Base-by-base conservation (phyloP, 1,284 basidiomycete species). In the Phenoliferia sp. region DNA sequence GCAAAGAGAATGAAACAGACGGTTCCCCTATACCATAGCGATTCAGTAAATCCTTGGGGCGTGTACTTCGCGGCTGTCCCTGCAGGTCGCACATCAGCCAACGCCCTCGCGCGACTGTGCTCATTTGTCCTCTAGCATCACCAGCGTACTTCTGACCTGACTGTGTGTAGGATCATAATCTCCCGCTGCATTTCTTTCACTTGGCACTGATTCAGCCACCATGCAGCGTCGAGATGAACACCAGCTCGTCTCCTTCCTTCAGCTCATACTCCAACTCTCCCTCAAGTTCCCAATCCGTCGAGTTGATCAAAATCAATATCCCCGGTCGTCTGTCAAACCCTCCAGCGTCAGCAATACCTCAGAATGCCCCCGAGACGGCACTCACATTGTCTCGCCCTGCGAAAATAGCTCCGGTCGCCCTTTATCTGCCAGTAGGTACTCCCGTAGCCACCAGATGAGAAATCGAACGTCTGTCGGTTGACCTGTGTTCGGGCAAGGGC, bases 251-350 rank as follows among this genome's bases (percentile, higher is more conserved):
- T 3, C 85, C 84, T 48, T 88, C 83, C 78, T 90, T 84, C 66
- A 98, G 79, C 70, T 82, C 82, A 78, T 96, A 98, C 34, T 90
- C 88, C 29, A 92, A 88, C 79, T 98, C 95, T 36, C 93, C 94
- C 78, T 98, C 94, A 15, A 99, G 84, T 78, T 98, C 95, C 95
- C 95, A 99, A 77, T 99, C 95, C 1, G 92, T 90, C 75, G 97
- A 92, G 78, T 98, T 99, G 71, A 99, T 87, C 34, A 99, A 83
- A 0, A 98, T 94, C 5, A 99, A 83, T 55, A 99, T 96, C 0
- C 95, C 95, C 0, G 95, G 95, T 17, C 95, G 92, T 22, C 94
- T 97, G 78, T 16, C 15, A 16, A 12, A n/a, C n/a, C n/a, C n/a
- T n/a, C 17, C 31, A 2, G 4, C 10, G n/a, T 29, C 31, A 50